Evolutionary conservation across 208 protist species (phyloP), one percentile per base, ranked within the genome.

Genomic region (Acanthamoeba lenticulata): DNA sequence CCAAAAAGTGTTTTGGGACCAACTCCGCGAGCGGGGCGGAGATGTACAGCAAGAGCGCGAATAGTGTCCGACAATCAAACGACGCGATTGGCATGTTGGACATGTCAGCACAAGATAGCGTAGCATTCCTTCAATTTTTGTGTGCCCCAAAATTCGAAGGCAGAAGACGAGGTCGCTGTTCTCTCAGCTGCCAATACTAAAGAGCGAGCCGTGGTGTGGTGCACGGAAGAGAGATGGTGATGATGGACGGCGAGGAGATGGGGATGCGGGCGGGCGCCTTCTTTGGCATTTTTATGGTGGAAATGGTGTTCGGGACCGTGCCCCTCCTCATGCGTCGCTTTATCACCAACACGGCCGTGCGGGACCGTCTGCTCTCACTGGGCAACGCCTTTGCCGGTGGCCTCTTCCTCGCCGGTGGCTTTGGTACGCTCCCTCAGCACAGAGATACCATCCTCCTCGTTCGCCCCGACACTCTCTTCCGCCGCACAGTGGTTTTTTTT

Each of bases 331-430:
- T 93, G 67, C 38, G 47, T 0, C 57, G 89, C 11, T 93, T 93
- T 32, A 60, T 93, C 7, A 6, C 5, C 13, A 55, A 24, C 6
- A 57, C 27, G 44, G 19, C 77, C 55, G 17, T 72, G 0, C 89
- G 89, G 17, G 89, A 93, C 89, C 89, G 89, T 0, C 38, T 93
- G 36, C 89, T 93, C 55, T 93, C 89, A 0, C 65, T 72, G 9
- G 89, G 62, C 44, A 93, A 93, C 89, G 89, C 89, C 38, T 93
- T 93, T 40, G 55, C 89, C 67, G 89, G 89, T 17, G 89, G 89
- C 19, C 89, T 93, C 49, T 93, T 93, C 42, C 89, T 93, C 24
- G 55, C 62, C 60, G 62, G 89, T 21, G 89, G 89, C 55, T 81
- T 93, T 19, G 65, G 89, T 93, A 47, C 86, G 9, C 34, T 47